A percentile compares a stretch with the other conserved stretches of the same genome.
These are phyloP conservation scores for Trichoderma sp. DNA, from an alignment of 2,329 filamentous ascomycete genomes.

Conservation along the genomic window DNA sequence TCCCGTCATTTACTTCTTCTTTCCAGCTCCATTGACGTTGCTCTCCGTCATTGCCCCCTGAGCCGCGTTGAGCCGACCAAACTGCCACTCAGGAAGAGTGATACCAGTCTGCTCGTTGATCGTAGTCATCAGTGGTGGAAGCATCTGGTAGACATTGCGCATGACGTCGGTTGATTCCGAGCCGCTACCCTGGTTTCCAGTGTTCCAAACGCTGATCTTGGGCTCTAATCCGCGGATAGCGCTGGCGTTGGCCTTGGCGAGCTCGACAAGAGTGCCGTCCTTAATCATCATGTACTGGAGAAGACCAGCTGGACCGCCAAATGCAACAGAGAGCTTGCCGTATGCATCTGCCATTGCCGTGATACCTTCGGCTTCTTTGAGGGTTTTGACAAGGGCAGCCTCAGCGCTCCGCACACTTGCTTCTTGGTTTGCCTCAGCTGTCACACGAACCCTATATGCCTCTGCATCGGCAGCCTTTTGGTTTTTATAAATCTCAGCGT, in stretches of 20 bases:
- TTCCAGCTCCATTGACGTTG: constrained; percentile 20
- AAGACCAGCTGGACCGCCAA: constrained; percentile 76
- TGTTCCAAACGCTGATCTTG: constrained; percentile 92
- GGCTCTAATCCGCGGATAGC: constrained; percentile 78
- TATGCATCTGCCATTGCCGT: constrained; percentile 81
- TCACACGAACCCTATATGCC: constrained; percentile 57
- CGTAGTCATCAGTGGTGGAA: constrained; percentile 79
- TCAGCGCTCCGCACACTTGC: constrained; percentile 57
- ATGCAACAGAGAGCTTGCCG: constrained; percentile 66
- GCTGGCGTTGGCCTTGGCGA: constrained; percentile 75
- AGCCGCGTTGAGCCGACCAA: constrained; percentile 48
- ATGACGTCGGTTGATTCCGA: constrained; percentile 60
- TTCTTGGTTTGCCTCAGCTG: constrained; percentile 56
- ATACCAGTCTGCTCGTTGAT: constrained; percentile 91
- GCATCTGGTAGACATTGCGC: constrained; percentile 79
- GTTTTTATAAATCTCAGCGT: neutral
- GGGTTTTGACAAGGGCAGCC: constrained; percentile 52
- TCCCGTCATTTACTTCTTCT: neutral
- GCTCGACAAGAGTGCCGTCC: constrained; percentile 73
- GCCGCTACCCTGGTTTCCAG: constrained; percentile 48
- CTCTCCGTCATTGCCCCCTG: constrained; percentile 35
- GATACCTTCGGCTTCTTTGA: constrained; percentile 77
- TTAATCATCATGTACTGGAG: constrained; percentile 88
- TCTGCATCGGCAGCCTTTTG: constrained; percentile 29
- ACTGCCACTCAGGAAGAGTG: constrained; percentile 74